These are phyloP conservation scores for Heritiera littoralis DNA, from an alignment of 345 rosid species.

Conservation along the genomic window DNA sequence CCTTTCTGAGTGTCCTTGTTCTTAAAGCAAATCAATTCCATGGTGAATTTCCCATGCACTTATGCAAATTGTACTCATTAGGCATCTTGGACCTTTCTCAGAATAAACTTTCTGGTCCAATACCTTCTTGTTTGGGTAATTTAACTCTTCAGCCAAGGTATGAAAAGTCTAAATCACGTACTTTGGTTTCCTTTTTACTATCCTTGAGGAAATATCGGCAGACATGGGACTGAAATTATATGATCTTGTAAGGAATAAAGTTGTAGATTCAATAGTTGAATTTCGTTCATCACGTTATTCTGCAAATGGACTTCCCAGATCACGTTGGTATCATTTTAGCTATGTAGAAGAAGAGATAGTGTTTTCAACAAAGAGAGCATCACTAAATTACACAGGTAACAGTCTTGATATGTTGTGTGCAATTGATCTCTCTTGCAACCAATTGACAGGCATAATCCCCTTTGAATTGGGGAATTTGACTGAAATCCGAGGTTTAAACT, in stretches of 20 bases:
- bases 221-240: too few species aligned
- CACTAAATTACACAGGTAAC: slow-evolving; percentile 6
- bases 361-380: slow-evolving; percentile 18
- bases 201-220: neutral
- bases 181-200: too few species aligned
- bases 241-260: too few species aligned
- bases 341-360: neutral
- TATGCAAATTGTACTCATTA: slow-evolving; percentile 17
- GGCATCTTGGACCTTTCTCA: slow-evolving; percentile 20
- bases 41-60: slow-evolving; percentile 16
- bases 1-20: slow-evolving; percentile 10
- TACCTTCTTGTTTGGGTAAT: neutral
- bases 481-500: neutral
- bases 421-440: slow-evolving; percentile 33
- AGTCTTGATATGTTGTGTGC: neutral
- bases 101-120: neutral
- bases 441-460: slow-evolving; percentile 26
- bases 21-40: slow-evolving; percentile 18
- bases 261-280: too few species aligned
- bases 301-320: too few species aligned
- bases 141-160: neutral
- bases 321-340: too few species aligned
- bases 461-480: neutral
- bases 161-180: neutral
- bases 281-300: too few species aligned